phyloP scores from a whole-genome alignment of 2,329 filamentous ascomycete species.

The Drechslera avenae region DNA sequence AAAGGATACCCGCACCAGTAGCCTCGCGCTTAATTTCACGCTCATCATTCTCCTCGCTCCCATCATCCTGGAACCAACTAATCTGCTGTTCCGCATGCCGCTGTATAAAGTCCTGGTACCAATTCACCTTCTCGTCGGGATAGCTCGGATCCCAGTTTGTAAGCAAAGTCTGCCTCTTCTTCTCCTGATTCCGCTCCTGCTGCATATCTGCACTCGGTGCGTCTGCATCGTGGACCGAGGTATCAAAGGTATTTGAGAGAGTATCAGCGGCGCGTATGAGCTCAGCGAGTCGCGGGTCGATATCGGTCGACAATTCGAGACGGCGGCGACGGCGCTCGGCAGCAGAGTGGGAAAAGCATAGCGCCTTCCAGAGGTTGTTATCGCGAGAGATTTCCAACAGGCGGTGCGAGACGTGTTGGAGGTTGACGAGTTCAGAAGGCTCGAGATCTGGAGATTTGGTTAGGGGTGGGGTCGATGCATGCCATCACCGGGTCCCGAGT shows the following conservation, averaged over 20 bases:
- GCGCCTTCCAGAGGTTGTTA: constrained; percentile 73
- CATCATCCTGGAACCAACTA: constrained; percentile 75
- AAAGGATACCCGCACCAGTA: constrained; percentile 71
- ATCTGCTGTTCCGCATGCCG: constrained; percentile 74
- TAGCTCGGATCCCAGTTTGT: constrained; percentile 85
- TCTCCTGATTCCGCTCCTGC: constrained; percentile 36
- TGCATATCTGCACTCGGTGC: constrained; percentile 40
- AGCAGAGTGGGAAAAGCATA: constrained; percentile 73
- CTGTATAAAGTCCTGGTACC: constrained; percentile 89
- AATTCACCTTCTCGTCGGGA: constrained; percentile 72
- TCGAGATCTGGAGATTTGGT: constrained; percentile 60
- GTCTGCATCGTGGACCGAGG: constrained; percentile 29
- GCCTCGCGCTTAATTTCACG: constrained; percentile 62
- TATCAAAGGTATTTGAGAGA: constrained; percentile 33
- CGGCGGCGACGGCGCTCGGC: constrained; percentile 65
- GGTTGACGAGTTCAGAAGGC: constrained; percentile 66
- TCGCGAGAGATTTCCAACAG: constrained; percentile 74
- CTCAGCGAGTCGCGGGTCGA: constrained; percentile 52
- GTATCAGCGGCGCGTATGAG: constrained; percentile 50
- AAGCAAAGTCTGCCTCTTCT: constrained; percentile 62
- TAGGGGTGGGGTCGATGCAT: constrained; percentile 18
- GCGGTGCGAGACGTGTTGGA: constrained; percentile 72
- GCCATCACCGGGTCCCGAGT: constrained; percentile 4
- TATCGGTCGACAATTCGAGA: constrained; percentile 31
- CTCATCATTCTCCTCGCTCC: constrained; percentile 45